Percentiles rank a stretch among this genome's conserved stretches.
Conservation (phyloP, 768 basidiomycete genomes). For the Boletus fagicola region DNA sequence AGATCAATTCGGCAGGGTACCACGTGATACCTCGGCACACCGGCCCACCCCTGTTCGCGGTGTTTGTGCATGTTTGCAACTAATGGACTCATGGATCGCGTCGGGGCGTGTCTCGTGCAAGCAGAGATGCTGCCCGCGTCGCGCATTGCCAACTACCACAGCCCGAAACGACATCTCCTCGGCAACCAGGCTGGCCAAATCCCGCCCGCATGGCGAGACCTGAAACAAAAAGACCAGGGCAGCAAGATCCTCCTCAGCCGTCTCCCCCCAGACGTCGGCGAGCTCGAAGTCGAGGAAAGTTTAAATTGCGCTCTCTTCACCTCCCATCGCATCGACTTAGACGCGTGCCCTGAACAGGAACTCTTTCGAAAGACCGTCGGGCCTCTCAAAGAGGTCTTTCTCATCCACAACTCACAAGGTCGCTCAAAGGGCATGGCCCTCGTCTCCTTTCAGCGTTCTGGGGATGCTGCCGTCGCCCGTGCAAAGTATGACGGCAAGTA, state of each 20-base stretch:
- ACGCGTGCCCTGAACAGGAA: conserved; percentile 44
- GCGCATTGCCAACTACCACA: conserved; percentile 49
- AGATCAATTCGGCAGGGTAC: neutral
- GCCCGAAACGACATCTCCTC: conserved; percentile 53
- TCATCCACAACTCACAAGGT: conserved; percentile 75
- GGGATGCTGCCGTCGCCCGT: conserved; percentile 61
- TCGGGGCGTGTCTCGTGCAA: neutral
- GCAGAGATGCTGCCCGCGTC: conserved; percentile 14
- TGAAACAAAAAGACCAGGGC: conserved; percentile 41
- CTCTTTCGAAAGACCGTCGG: conserved; percentile 77
- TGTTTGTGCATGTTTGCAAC: conserved; percentile 7
- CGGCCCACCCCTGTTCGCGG: neutral
- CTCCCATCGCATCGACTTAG: neutral
- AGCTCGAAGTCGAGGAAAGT: conserved; percentile 65
- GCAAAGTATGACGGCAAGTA: conserved; percentile 74
- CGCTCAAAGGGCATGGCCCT: conserved; percentile 80
- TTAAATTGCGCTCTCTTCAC: neutral
- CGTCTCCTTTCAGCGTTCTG: conserved; percentile 60
- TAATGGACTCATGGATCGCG: neutral
- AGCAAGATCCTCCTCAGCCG: conserved; percentile 69
- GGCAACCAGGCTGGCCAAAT: conserved; percentile 56
- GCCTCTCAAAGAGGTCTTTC: conserved; percentile 64
- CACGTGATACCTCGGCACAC: conserved; percentile 12
- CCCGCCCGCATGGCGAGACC: conserved; percentile 60
- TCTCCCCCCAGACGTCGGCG: conserved; percentile 66